Percentiles rank a stretch among this genome's conserved stretches.
Conservation (phyloP, 2,329 filamentous ascomycete species). For the Fusarium sp. region DNA sequence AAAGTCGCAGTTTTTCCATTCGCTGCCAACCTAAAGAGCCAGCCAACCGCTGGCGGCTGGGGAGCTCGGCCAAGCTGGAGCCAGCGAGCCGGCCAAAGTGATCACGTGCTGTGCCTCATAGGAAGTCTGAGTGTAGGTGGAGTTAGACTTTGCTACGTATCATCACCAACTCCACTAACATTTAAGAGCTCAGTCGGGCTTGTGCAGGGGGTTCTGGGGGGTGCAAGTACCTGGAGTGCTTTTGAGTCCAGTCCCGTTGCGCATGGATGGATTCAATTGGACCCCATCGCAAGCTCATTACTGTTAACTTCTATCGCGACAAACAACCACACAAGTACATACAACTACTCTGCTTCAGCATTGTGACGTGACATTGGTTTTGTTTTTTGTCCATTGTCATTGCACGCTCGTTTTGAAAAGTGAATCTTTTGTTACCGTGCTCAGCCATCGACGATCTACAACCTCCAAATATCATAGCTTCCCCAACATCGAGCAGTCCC, state of each 20-base stretch:
- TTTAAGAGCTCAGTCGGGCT: conserved; percentile 9
- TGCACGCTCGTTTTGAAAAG: not conserved
- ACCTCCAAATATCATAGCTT: conserved; percentile 35
- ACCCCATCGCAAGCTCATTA: conserved; percentile 32
- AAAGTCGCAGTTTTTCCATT: conserved; percentile 60
- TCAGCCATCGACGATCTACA: conserved; percentile 1
- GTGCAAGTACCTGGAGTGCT: conserved; percentile 13
- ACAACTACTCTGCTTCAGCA: not conserved
- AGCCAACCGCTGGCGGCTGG: conserved; percentile 43
- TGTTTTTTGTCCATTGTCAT: not conserved
- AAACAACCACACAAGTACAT: conserved; percentile 25
- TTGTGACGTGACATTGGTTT: not conserved
- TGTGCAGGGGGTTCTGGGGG: conserved; percentile 24
- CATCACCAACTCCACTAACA: conserved; percentile 9
- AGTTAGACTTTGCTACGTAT: conserved; percentile 15
- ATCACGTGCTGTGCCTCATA: conserved; percentile 42
- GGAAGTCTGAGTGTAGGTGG: conserved; percentile 7
- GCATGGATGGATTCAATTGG: conserved; percentile 34
- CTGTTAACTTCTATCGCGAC: conserved; percentile 21
- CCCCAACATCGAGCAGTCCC: conserved; percentile 47
- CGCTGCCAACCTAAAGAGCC: conserved; percentile 33
- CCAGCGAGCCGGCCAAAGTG: conserved; percentile 39
- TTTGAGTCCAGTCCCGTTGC: conserved; percentile 14
- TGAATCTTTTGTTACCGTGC: not conserved
- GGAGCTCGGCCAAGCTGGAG: conserved; percentile 51